Percentiles rank a stretch among this genome's conserved stretches.
Evolutionary conservation across 371 early-diverging fungal species (phyloP).

Genomic region (Actinomortierella ambigua): DNA sequence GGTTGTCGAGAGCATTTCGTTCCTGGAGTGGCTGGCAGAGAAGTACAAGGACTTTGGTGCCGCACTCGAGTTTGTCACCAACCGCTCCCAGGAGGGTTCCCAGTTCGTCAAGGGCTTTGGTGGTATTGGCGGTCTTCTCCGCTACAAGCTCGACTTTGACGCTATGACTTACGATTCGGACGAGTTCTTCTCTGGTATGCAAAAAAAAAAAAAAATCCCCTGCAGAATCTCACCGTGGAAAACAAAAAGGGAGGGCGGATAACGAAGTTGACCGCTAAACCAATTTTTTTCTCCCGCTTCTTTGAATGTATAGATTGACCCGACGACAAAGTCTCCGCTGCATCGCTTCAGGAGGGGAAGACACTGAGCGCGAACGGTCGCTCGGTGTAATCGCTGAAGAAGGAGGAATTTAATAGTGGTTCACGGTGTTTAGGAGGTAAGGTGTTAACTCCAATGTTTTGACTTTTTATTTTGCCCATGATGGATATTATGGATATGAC

Average conservation of each 20-base stretch:
- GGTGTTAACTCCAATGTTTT: no score
- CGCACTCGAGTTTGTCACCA: constrained; percentile 95
- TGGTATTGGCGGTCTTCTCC: constrained; percentile 98
- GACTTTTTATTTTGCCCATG: no score
- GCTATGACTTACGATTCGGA: constrained; percentile 52
- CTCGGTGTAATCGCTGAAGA: constrained; percentile 27
- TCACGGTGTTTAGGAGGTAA: no score
- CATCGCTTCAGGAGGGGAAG: constrained; percentile 54
- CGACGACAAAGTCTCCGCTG: constrained; percentile 51
- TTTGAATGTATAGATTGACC: constrained; percentile 37
- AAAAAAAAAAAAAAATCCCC: no score
- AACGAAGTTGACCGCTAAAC: no score
- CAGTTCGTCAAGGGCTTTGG: constrained; percentile 99
- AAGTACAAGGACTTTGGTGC: constrained; percentile 98
- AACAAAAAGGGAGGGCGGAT: no score
- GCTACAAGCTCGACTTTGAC: constrained; percentile 95
- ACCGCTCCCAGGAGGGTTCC: constrained; percentile 97
- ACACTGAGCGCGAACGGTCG: constrained; percentile 35
- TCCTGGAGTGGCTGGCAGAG: constrained; percentile 99
- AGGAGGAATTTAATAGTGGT: no score
- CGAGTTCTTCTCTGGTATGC: constrained; percentile 50
- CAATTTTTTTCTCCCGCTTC: neutral
- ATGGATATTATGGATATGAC: no score
- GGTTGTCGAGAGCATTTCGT: constrained; percentile 74
- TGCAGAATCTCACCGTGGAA: no score